Evolutionary conservation across 495 filamentous ascomycete genomes (phyloP).

Genomic region (Talaromyces adpressus): DNA sequence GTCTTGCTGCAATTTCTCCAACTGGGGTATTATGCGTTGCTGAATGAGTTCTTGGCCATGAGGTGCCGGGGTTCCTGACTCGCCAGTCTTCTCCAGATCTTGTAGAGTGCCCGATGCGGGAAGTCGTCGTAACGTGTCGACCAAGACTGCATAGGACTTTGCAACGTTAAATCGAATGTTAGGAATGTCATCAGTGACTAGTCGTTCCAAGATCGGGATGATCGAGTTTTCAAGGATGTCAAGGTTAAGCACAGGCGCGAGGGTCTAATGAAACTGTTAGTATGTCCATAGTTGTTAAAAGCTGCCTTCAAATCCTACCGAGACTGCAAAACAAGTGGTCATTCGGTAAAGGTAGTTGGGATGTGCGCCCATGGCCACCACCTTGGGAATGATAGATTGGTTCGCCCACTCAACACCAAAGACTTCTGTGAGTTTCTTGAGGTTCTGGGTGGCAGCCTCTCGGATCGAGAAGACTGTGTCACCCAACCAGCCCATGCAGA

Average conservation of each 20-base stretch:
- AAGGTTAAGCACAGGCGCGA: conserved; percentile 84
- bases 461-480: conserved; percentile 98
- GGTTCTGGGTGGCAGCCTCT: conserved; percentile 91
- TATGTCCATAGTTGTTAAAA: not conserved
- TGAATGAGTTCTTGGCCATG: conserved; percentile 77
- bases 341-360: conserved; percentile 98
- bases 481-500: conserved; percentile 99
- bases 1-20: conserved; percentile 93
- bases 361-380: conserved; percentile 95
- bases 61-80: conserved; percentile 54
- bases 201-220: conserved; percentile 89
- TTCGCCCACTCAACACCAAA: conserved; percentile 98
- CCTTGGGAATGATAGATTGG: conserved; percentile 94
- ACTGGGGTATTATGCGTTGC: conserved; percentile 75
- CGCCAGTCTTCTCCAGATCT: conserved; percentile 70
- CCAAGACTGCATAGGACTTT: conserved; percentile 88
- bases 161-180: conserved; percentile 99
- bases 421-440: conserved; percentile 97
- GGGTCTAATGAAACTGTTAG: conserved; percentile 57
- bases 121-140: conserved; percentile 81
- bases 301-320: conserved; percentile 51
- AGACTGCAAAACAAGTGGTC: conserved; percentile 98
- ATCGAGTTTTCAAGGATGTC: conserved; percentile 89
- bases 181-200: conserved; percentile 88
- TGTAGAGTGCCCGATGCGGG: conserved; percentile 82